Conservation (phyloP, 768 basidiomycete genomes). For the Lentinula lateritia region DNA sequence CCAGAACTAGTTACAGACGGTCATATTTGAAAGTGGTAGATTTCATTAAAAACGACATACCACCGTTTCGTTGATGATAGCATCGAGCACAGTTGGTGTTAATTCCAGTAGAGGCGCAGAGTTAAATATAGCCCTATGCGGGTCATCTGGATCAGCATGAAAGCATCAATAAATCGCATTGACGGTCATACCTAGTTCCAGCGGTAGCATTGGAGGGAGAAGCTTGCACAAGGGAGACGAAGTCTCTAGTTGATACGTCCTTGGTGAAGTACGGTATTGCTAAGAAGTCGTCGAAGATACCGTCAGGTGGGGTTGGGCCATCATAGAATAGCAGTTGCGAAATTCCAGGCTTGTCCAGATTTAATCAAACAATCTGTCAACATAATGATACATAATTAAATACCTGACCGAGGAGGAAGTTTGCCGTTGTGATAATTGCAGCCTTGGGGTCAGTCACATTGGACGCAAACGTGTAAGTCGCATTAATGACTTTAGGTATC, state of each 20-base stretch:
- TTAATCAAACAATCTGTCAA: neutral
- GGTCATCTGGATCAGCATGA: neutral
- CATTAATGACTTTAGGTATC: conserved; percentile 21
- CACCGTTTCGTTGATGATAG: conserved; percentile 23
- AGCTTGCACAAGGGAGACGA: conserved; percentile 22
- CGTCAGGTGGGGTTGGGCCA: conserved; percentile 27
- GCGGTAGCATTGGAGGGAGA: conserved; percentile 20
- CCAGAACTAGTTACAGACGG: conserved; percentile 21
- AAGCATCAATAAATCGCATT: neutral
- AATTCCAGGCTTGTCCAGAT: conserved; percentile 11
- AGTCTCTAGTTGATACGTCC: conserved; percentile 25
- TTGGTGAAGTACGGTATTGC: conserved; percentile 21
- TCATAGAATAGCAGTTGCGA: conserved; percentile 37
- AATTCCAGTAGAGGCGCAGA: conserved; percentile 22
- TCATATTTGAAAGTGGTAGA: neutral
- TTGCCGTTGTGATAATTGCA: conserved; percentile 40
- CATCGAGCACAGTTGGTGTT: conserved; percentile 18
- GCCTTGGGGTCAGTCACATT: conserved; percentile 48
- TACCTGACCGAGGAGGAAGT: conserved; percentile 28
- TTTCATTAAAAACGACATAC: conserved; percentile 13
- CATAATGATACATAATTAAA: conserved; percentile 7
- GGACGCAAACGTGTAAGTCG: conserved; percentile 34
- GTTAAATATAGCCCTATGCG: conserved; percentile 24
- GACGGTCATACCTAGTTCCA: conserved; percentile 17
- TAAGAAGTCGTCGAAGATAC: conserved; percentile 32